Conservation (phyloP, 192 early-diverging fungal species). For the Powellomyces hirtus region DNA sequence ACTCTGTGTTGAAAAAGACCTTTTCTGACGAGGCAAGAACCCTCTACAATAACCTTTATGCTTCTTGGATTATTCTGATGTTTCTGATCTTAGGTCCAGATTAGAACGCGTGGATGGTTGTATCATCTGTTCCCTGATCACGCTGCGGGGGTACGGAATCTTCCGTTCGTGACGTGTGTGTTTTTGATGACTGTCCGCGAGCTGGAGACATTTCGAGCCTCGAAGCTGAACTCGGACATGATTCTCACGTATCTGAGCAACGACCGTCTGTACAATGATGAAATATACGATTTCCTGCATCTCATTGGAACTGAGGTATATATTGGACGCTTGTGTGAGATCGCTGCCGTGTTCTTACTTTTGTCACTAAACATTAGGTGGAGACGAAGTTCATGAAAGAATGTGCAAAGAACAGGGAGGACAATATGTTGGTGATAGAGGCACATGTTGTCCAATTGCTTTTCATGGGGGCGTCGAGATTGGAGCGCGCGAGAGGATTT, state of each 20-base stretch:
- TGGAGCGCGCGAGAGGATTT: conserved; percentile 53
- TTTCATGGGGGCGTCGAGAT: conserved; percentile 58
- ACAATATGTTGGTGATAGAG: not conserved
- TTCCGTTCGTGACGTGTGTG: conserved; percentile 70
- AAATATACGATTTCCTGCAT: conserved; percentile 72
- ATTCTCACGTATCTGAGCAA: conserved; percentile 85
- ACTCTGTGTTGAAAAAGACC: conserved; percentile 73
- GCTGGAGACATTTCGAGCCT: conserved; percentile 76
- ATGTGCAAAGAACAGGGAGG: conserved; percentile 1
- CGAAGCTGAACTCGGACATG: conserved; percentile 47
- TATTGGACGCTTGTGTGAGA: not conserved
- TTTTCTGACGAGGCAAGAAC: conserved; percentile 54
- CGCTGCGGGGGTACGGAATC: conserved; percentile 51
- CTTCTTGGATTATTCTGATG: conserved; percentile 40
- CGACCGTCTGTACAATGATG: conserved; percentile 75
- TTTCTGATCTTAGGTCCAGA: too few relatives aligned
- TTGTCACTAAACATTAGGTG: too few relatives aligned
- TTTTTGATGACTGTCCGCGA: conserved; percentile 84
- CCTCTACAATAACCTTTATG: too few relatives aligned
- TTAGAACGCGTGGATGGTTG: conserved; percentile 56
- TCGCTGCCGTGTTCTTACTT: not conserved
- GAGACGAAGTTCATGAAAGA: conserved; percentile 2
- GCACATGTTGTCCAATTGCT: conserved; percentile 37
- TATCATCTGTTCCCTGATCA: conserved; percentile 56
- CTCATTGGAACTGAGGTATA: conserved; percentile 70